Conservation (phyloP, 768 basidiomycete genomes). For the Leccinum sublutescens region DNA sequence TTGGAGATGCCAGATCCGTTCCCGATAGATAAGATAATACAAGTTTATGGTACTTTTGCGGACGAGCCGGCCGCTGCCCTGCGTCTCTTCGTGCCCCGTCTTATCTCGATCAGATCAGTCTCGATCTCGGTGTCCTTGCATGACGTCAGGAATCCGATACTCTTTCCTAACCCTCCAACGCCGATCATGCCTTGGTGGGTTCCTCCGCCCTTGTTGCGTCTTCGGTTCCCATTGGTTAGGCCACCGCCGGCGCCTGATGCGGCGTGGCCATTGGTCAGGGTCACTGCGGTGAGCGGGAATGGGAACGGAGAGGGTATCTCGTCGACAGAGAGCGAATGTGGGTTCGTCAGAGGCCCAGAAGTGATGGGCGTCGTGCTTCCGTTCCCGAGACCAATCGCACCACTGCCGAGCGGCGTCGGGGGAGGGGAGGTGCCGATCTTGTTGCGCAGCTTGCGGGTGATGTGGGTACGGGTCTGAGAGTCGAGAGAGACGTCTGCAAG, state of each 20-base stretch:
- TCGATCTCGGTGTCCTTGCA: constrained; percentile 74
- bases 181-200: constrained; percentile 53
- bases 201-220: constrained; percentile 54
- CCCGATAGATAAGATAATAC: constrained; percentile 32
- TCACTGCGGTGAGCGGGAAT: constrained; percentile 60
- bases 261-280: constrained; percentile 36
- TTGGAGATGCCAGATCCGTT: constrained; percentile 11
- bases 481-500: constrained; percentile 69
- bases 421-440: constrained; percentile 69
- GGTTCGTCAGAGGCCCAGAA: constrained; percentile 50
- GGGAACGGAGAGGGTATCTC: constrained; percentile 87
- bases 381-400: constrained; percentile 36
- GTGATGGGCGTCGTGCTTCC: constrained; percentile 56
- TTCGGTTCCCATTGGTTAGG: constrained; percentile 37
- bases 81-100: constrained; percentile 65
- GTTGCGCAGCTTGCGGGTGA: constrained; percentile 78
- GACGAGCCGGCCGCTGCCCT: constrained; percentile 33
- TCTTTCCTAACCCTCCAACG: constrained; percentile 73
- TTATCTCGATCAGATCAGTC: constrained; percentile 73
- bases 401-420: constrained; percentile 59
- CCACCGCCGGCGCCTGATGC: constrained; percentile 37
- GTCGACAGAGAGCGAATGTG: constrained; percentile 82
- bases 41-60: constrained; percentile 28
- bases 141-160: constrained; percentile 51
- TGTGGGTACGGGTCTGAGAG: constrained; percentile 52